These are phyloP conservation scores for Spergularia azorica DNA, from an alignment of 179 eudicot genomes.

Conservation along the genomic window DNA sequence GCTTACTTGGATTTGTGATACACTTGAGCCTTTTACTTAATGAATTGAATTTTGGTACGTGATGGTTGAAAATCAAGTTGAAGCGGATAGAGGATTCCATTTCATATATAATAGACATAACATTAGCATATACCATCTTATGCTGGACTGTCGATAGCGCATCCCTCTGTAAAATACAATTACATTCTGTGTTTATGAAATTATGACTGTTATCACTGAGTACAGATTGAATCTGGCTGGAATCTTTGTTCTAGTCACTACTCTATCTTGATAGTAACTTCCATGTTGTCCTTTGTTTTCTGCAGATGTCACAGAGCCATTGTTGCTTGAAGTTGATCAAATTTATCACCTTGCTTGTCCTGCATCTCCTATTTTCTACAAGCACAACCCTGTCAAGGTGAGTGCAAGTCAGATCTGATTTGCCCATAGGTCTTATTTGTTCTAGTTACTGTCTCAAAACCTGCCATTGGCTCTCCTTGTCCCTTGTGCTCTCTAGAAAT, in stretches of 20 bases:
- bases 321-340: constrained; percentile 89
- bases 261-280: background rate
- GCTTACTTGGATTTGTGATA: background rate
- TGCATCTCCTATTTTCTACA: constrained; percentile 95
- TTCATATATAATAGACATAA: background rate
- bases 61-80: background rate
- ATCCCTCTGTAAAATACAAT: background rate
- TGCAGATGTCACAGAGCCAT: constrained; percentile 89
- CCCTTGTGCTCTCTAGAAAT: no score
- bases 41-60: background rate
- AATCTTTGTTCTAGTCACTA: background rate
- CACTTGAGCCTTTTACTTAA: background rate
- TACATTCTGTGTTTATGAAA: background rate
- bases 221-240: background rate
- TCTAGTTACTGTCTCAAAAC: background rate
- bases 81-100: background rate
- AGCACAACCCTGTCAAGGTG: constrained; percentile 95
- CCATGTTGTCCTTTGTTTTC: background rate
- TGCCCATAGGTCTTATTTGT: background rate
- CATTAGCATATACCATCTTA: background rate
- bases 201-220: background rate
- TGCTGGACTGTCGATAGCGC: background rate
- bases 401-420: background rate
- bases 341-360: constrained; percentile 98
- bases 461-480: background rate